phyloP scores from a whole-genome alignment of 805 yeast genomes.

The Kuraishia molischiana region DNA sequence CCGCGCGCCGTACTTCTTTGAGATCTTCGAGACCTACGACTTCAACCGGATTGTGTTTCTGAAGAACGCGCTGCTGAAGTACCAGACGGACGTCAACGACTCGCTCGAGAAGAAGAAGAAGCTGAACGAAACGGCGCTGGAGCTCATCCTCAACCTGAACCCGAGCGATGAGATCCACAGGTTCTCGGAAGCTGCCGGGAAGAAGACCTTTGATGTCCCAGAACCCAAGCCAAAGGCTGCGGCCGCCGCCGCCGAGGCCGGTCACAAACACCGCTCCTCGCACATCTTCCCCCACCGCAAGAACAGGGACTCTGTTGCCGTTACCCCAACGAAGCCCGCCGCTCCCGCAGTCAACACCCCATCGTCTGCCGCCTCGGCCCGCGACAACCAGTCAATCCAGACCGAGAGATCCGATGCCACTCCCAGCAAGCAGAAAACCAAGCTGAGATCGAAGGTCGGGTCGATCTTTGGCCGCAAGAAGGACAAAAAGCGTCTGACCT shows the following conservation, averaged over 20 bases:
- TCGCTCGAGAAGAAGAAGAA: slow-evolving; percentile 31
- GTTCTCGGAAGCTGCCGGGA: slow-evolving; percentile 31
- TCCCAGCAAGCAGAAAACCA: slow-evolving; percentile 11
- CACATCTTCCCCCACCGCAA: background rate
- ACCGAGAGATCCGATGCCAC: slow-evolving; percentile 1
- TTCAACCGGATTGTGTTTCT: slow-evolving; percentile 48
- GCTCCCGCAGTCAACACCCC: slow-evolving; percentile 5
- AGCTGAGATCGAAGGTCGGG: slow-evolving; percentile 62
- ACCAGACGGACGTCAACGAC: slow-evolving; percentile 52
- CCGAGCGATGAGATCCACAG: slow-evolving; percentile 51
- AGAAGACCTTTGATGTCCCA: slow-evolving; percentile 10
- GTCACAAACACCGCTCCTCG: slow-evolving; percentile 4
- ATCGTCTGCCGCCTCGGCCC: slow-evolving; percentile 4
- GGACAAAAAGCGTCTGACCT: slow-evolving; percentile 21
- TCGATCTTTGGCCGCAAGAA: slow-evolving; percentile 64
- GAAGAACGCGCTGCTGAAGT: slow-evolving; percentile 57
- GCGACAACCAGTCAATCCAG: slow-evolving; percentile 1
- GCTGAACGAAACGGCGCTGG: slow-evolving; percentile 55
- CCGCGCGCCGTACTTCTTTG: slow-evolving; percentile 69
- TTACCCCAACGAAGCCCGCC: background rate
- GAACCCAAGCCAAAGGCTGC: slow-evolving; percentile 1
- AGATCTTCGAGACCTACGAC: slow-evolving; percentile 67
- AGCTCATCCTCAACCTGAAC: slow-evolving; percentile 52
- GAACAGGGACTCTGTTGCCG: background rate
- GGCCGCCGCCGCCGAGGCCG: background rate